Evolutionary conservation across 306 rosid species (phyloP).

Genomic region (Quercus suber): DNA sequence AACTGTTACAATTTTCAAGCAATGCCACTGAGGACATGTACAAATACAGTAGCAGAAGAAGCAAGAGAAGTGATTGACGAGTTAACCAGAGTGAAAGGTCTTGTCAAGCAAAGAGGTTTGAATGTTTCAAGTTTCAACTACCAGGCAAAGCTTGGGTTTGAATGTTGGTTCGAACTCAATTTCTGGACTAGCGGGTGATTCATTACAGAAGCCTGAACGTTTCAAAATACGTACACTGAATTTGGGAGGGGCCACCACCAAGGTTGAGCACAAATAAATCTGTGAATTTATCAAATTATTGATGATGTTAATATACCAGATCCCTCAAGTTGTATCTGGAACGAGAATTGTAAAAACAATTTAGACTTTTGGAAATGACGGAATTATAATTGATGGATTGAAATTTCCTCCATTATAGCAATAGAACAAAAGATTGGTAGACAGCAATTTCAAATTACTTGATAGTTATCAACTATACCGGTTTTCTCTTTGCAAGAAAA

Average conservation of each 20-base stretch:
- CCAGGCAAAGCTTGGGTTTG: background rate
- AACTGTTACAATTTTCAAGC: background rate
- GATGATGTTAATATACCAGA: too few species aligned
- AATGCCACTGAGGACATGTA: background rate
- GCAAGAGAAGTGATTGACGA: background rate
- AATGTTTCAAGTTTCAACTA: background rate
- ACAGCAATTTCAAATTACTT: too few species aligned
- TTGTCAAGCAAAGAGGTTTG: background rate
- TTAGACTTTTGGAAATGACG: too few species aligned
- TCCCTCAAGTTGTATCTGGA: too few species aligned
- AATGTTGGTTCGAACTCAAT: background rate
- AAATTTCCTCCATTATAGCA: too few species aligned
- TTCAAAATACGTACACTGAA: slow-evolving; percentile 28
- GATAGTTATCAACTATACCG: too few species aligned
- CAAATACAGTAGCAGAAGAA: background rate
- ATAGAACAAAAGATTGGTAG: too few species aligned
- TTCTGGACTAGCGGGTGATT: slow-evolving; percentile 2
- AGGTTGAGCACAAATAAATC: background rate
- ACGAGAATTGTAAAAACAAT: too few species aligned
- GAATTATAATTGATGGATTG: too few species aligned
- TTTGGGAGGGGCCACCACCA: background rate
- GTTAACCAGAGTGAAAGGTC: background rate
- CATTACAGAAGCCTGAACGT: slow-evolving; percentile 10
- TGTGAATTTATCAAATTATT: background rate
- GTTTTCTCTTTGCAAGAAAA: too few species aligned